Evolutionary conservation across 371 early-diverging fungal genomes (phyloP).

Genomic region (Rhizopus microsporus): DNA sequence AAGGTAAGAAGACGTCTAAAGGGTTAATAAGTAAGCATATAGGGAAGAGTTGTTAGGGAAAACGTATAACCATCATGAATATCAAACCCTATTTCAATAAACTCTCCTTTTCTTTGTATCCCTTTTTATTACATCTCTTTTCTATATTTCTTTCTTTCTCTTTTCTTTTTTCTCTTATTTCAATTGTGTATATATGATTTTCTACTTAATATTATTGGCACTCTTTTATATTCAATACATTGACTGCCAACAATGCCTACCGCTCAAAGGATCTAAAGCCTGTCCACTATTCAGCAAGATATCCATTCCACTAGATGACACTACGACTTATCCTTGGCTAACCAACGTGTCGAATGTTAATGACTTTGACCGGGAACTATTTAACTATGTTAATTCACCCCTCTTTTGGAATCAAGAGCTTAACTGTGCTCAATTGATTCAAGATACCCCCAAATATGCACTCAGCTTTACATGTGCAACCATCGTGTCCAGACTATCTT

Average conservation of each 20-base stretch:
- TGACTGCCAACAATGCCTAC: constrained; percentile 21
- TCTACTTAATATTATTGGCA: background rate
- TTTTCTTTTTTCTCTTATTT: background rate
- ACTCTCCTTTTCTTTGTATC: background rate
- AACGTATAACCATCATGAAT: no score
- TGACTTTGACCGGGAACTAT: constrained; percentile 34
- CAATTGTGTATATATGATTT: no score
- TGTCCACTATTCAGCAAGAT: constrained; percentile 18
- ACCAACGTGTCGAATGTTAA: constrained; percentile 28
- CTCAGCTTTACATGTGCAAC: constrained; percentile 36
- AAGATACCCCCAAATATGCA: constrained; percentile 37
- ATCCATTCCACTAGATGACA: constrained; percentile 15
- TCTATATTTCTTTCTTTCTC: background rate
- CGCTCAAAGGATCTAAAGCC: constrained; percentile 14
- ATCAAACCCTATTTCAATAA: no score
- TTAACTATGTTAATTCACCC: constrained; percentile 26
- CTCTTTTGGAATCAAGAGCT: constrained; percentile 26
- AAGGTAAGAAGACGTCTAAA: no score
- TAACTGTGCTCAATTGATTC: constrained; percentile 26
- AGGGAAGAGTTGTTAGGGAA: no score
- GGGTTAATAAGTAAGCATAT: no score
- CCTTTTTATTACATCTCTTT: background rate
- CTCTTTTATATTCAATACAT: background rate
- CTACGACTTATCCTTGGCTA: constrained; percentile 18
- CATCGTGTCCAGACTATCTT: constrained; percentile 23